These are phyloP conservation scores for Cubamyces sp. DNA, from an alignment of 768 basidiomycete species.

Conservation along the genomic window DNA sequence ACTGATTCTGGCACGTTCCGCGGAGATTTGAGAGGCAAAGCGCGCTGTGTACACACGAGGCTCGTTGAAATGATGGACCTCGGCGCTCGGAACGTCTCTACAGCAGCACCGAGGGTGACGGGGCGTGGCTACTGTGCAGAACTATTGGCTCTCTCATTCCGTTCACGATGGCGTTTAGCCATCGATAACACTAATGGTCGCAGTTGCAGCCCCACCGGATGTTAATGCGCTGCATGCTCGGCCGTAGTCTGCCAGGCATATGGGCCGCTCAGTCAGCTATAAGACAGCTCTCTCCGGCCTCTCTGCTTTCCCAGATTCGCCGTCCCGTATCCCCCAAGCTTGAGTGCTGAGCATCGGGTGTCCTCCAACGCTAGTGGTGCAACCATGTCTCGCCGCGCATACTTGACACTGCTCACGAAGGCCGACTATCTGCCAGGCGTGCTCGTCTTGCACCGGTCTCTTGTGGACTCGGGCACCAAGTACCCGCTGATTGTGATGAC, in stretches of 20 bases:
- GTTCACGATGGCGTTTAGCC: neutral
- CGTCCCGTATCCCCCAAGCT: neutral
- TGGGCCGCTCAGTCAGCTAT: conserved; percentile 16
- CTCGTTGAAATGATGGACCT: neutral
- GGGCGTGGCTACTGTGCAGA: neutral
- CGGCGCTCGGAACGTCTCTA: neutral
- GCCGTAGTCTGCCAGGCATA: conserved; percentile 3
- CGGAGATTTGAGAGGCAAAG: neutral
- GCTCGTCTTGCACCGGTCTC: conserved; percentile 56
- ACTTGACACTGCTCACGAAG: conserved; percentile 79
- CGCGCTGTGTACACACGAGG: neutral
- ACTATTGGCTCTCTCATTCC: neutral
- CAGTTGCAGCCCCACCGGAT: neutral
- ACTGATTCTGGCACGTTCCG: neutral
- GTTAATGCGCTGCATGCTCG: neutral
- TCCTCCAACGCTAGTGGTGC: neutral
- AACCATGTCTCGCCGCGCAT: conserved; percentile 51
- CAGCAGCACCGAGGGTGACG: too few relatives aligned
- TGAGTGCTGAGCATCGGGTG: too few relatives aligned
- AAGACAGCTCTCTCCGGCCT: conserved; percentile 2
- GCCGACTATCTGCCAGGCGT: conserved; percentile 58
- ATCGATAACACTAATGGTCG: conserved; percentile 17
- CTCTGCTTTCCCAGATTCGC: neutral
- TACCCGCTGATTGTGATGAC: conserved; percentile 60
- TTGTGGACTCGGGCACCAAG: conserved; percentile 44